Conservation (phyloP, 768 basidiomycete species). For the Termitomyces bulborhizus region DNA sequence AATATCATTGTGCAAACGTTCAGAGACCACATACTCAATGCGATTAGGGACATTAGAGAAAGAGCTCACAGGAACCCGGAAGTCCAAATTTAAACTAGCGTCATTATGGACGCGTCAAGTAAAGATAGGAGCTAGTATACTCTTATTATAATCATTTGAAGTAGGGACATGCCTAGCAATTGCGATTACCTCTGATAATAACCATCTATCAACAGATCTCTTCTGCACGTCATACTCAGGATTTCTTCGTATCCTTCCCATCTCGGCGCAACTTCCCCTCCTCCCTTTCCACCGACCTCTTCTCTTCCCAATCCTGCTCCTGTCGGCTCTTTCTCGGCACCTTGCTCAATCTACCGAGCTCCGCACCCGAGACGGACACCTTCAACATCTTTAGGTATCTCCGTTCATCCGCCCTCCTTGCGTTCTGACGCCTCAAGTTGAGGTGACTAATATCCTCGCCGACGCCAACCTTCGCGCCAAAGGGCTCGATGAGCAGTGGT, state of each 20-base stretch:
- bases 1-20: too few relatives aligned
- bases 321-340: neutral
- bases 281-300: too few relatives aligned
- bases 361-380: constrained; percentile 2
- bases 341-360: neutral
- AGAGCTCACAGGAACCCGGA: too few relatives aligned
- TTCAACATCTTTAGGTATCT: constrained; percentile 34
- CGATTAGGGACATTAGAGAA: too few relatives aligned
- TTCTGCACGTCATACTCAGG: neutral
- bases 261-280: neutral
- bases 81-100: too few relatives aligned
- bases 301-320: neutral
- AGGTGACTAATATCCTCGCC: constrained; percentile 51
- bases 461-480: constrained; percentile 37
- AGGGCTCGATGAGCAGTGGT: constrained; percentile 1
- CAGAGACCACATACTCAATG: too few relatives aligned
- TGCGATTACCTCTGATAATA: neutral
- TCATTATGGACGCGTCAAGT: too few relatives aligned
- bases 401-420: constrained; percentile 38
- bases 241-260: neutral
- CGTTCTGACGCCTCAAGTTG: constrained; percentile 45
- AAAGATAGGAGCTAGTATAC: neutral
- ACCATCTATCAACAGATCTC: neutral
- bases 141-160: neutral
- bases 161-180: constrained; percentile 1